A percentile compares a stretch with the other conserved stretches of the same genome.
Conservation (phyloP, 75 land plant species). For the Cryptomeria japonica region DNA sequence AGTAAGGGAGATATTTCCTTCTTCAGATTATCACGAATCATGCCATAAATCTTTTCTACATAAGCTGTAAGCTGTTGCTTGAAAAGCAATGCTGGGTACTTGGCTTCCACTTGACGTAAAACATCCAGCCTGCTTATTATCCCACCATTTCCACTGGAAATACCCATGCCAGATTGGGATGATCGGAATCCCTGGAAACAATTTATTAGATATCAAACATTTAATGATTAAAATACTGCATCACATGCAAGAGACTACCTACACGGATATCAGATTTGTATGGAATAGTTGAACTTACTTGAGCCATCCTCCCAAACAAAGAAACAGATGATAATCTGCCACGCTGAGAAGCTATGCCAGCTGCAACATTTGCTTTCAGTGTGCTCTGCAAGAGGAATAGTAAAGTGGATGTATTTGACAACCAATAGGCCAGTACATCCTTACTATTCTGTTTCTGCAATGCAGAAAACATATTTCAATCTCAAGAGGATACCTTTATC, state of each 20-base stretch:
- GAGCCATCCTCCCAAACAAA: constrained; percentile 87
- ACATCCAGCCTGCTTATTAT: constrained; percentile 42
- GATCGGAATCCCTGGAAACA: constrained; percentile 41
- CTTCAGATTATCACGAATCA: constrained; percentile 71
- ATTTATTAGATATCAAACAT: neutral
- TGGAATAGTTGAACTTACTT: constrained; percentile 36
- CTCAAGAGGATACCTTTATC: neutral
- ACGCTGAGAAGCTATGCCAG: constrained; percentile 43
- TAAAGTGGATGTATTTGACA: constrained; percentile 81
- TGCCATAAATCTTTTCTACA: constrained; percentile 76
- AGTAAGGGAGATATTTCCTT: constrained; percentile 71
- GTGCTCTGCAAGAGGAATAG: constrained; percentile 84
- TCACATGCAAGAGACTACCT: neutral
- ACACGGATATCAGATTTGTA: neutral
- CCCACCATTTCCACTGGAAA: constrained; percentile 62
- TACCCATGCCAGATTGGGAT: constrained; percentile 37
- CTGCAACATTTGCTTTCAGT: constrained; percentile 72
- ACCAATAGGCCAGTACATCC: constrained; percentile 79
- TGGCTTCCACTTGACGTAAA: constrained; percentile 65
- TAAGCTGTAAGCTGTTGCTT: constrained; percentile 82
- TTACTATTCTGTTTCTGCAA: constrained; percentile 66
- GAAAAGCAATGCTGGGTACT: constrained; percentile 78
- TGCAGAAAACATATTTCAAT: neutral
- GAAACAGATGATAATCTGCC: constrained; percentile 49
- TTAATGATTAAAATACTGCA: neutral